Conservation (phyloP, 2,329 filamentous ascomycete species). For the Aspergillus aculeatinus region DNA sequence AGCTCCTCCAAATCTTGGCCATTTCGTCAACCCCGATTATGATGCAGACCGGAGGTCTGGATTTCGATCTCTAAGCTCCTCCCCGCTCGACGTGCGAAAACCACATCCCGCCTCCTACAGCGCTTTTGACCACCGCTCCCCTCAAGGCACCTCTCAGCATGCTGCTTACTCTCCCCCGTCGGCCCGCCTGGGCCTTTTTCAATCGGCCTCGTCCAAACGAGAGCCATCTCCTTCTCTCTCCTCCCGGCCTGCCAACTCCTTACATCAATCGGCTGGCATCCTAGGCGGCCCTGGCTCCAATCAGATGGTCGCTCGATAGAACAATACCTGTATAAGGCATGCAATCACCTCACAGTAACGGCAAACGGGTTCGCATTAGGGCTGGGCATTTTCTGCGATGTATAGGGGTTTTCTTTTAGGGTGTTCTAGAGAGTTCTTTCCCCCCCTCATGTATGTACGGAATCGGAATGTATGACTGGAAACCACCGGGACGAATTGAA, state of each 20-base stretch:
- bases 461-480: conserved; percentile 22
- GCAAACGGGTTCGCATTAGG: conserved; percentile 4
- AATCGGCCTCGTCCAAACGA: conserved; percentile 27
- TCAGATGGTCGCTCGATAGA: conserved; percentile 35
- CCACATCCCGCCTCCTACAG: conserved; percentile 30
- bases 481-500: conserved; percentile 14
- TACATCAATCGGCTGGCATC: conserved; percentile 34
- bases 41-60: conserved; percentile 36
- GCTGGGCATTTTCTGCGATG: conserved; percentile 8
- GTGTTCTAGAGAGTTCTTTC: conserved; percentile 19
- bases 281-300: conserved; percentile 30
- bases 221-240: conserved; percentile 34
- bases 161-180: conserved; percentile 36
- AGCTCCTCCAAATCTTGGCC: conserved; percentile 23
- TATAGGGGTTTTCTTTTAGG: conserved; percentile 16
- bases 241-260: conserved; percentile 30
- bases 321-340: conserved; percentile 4
- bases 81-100: conserved; percentile 42
- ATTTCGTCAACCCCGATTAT: conserved; percentile 33
- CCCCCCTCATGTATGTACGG: conserved; percentile 21
- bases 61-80: conserved; percentile 40
- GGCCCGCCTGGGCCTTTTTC: conserved; percentile 37
- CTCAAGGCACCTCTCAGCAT: conserved; percentile 25
- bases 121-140: conserved; percentile 29
- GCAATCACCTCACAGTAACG: not conserved